Conservation (phyloP, 2,329 filamentous ascomycete species). For the Periconia sp. region DNA sequence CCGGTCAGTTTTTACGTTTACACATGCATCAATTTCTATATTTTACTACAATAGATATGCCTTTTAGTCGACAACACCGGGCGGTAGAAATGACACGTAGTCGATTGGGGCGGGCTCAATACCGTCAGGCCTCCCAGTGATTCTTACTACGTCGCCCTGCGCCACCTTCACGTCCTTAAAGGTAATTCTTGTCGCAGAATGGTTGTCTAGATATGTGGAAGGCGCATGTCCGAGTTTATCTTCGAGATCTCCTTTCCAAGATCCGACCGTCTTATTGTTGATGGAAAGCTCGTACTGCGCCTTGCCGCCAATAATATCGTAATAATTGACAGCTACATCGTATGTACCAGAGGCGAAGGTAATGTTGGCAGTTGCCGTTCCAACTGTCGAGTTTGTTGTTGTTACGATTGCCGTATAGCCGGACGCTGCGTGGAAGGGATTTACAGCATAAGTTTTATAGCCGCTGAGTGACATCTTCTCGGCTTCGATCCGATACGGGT, state of each 20-base stretch:
- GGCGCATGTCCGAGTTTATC: slow-evolving; percentile 64
- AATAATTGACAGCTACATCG: slow-evolving; percentile 71
- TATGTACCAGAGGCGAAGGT: slow-evolving; percentile 62
- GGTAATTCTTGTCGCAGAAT: slow-evolving; percentile 68
- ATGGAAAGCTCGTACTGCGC: slow-evolving; percentile 63
- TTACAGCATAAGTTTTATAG: slow-evolving; percentile 61
- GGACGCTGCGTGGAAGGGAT: slow-evolving; percentile 66
- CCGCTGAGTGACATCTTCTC: slow-evolving; percentile 67
- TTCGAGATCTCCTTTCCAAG: slow-evolving; percentile 67
- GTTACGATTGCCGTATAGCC: slow-evolving; percentile 63
- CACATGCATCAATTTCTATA: no score
- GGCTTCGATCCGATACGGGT: slow-evolving; percentile 72
- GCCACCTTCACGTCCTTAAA: slow-evolving; percentile 59
- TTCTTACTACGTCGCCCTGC: slow-evolving; percentile 60
- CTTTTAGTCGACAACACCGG: slow-evolving; percentile 61
- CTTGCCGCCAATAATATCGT: slow-evolving; percentile 65
- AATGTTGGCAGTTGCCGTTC: slow-evolving; percentile 56
- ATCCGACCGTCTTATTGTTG: slow-evolving; percentile 59
- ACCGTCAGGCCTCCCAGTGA: slow-evolving; percentile 65
- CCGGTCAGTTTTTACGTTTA: no score
- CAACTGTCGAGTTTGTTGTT: slow-evolving; percentile 56
- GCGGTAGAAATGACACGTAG: slow-evolving; percentile 68
- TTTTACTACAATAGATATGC: background rate
- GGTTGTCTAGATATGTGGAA: slow-evolving; percentile 66
- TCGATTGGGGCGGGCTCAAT: slow-evolving; percentile 70